phyloP scores from a whole-genome alignment of 768 basidiomycete species.

The Sutorius australiensis region DNA sequence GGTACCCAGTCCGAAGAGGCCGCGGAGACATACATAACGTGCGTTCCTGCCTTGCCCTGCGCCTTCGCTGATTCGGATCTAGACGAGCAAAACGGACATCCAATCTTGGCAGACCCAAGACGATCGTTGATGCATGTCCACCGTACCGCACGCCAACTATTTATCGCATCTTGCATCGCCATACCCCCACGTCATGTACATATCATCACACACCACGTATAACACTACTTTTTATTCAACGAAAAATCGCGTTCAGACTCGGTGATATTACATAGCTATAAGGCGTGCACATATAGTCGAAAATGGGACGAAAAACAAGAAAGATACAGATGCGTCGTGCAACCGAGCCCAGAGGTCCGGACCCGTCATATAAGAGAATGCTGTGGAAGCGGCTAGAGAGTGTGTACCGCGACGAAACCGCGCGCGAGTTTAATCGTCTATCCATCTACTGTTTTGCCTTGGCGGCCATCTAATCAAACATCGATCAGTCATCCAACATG shows the following conservation, averaged over 20 bases:
- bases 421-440: constrained; percentile 8
- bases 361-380: background rate
- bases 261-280: constrained; percentile 25
- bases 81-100: constrained; percentile 8
- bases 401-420: background rate
- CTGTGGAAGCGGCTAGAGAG: constrained; percentile 2
- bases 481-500: background rate
- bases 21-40: background rate
- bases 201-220: background rate
- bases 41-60: background rate
- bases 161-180: background rate
- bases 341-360: background rate
- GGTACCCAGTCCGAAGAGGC: too few species aligned
- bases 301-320: background rate
- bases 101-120: constrained; percentile 16
- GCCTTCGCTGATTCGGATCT: too few species aligned
- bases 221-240: constrained; percentile 8
- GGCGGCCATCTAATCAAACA: constrained; percentile 55
- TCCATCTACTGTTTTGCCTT: constrained; percentile 47
- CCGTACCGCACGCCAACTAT: too few species aligned
- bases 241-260: constrained; percentile 5
- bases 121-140: too few species aligned
- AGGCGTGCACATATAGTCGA: constrained; percentile 9
- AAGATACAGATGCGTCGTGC: background rate
- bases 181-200: background rate